A percentile compares a stretch with the other conserved stretches of the same genome.
phyloP scores from a whole-genome alignment of 371 early-diverging fungal genomes.

The Mortierella sp. region DNA sequence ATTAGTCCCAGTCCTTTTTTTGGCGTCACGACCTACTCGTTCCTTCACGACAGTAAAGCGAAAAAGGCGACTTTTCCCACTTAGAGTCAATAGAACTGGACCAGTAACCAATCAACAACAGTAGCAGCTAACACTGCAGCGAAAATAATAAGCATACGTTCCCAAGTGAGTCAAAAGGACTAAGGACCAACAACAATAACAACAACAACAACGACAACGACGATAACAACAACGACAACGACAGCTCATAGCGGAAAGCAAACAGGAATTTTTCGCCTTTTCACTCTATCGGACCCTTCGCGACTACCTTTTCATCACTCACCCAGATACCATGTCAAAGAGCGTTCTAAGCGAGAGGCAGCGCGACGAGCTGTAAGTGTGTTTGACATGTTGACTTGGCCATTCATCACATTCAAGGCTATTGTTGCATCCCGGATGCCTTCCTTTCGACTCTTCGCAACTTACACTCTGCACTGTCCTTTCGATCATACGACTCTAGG shows the following conservation, averaged over 20 bases:
- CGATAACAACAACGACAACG: not conserved
- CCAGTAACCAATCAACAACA: not conserved
- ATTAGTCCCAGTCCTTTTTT: not conserved
- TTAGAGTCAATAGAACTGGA: constrained; percentile 12
- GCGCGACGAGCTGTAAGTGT: constrained; percentile 78
- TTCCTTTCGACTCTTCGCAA: not conserved
- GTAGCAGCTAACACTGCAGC: not conserved
- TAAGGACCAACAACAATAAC: not conserved
- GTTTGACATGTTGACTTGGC: not conserved
- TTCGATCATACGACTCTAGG: constrained; percentile 58
- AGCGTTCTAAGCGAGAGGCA: constrained; percentile 79
- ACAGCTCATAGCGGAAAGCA: not conserved
- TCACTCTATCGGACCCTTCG: not conserved
- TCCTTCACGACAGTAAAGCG: not conserved
- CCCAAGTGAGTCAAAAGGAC: not conserved
- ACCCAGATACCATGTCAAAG: constrained; percentile 60
- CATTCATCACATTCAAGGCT: not conserved
- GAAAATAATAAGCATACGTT: not conserved
- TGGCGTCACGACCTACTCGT: not conserved
- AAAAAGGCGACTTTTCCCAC: not conserved
- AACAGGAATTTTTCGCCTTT: not conserved
- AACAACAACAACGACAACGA: not conserved
- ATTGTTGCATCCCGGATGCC: not conserved
- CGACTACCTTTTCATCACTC: not conserved
- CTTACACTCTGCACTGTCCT: not conserved